These are phyloP conservation scores for Colletotrichum horii DNA, from an alignment of 2,329 filamentous ascomycete genomes.

Conservation along the genomic window DNA sequence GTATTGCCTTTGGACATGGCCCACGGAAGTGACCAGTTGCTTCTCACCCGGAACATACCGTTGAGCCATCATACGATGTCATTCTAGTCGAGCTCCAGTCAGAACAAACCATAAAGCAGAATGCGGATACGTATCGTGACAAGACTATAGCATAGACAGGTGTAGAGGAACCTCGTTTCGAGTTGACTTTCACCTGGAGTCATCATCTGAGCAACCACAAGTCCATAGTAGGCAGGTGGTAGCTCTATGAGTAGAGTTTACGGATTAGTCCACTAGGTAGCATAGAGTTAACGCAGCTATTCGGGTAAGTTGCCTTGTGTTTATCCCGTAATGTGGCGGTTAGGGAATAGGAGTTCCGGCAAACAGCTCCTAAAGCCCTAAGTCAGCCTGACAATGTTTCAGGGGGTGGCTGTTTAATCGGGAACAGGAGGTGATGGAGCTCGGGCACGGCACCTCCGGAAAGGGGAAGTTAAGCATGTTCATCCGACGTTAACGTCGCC, in stretches of 20 bases:
- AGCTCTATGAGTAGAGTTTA: neutral
- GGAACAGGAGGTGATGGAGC: neutral
- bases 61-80: neutral
- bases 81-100: neutral
- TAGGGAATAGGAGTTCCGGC: neutral
- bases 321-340: neutral
- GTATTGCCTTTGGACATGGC: neutral
- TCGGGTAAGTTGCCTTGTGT: neutral
- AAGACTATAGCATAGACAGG: accelerated
- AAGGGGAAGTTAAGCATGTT: neutral
- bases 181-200: neutral
- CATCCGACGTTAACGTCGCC: neutral
- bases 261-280: neutral
- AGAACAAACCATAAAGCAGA: neutral
- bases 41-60: neutral
- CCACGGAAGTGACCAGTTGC: neutral
- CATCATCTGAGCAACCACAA: neutral
- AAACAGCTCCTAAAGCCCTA: neutral
- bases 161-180: neutral
- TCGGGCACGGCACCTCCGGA: neutral
- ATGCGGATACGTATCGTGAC: neutral
- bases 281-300: neutral
- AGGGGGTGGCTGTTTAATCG: neutral
- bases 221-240: neutral
- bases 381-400: neutral